Base-by-base conservation (phyloP, 202 grass and related monocot genomes). In the Brachypodium distachyon region DNA sequence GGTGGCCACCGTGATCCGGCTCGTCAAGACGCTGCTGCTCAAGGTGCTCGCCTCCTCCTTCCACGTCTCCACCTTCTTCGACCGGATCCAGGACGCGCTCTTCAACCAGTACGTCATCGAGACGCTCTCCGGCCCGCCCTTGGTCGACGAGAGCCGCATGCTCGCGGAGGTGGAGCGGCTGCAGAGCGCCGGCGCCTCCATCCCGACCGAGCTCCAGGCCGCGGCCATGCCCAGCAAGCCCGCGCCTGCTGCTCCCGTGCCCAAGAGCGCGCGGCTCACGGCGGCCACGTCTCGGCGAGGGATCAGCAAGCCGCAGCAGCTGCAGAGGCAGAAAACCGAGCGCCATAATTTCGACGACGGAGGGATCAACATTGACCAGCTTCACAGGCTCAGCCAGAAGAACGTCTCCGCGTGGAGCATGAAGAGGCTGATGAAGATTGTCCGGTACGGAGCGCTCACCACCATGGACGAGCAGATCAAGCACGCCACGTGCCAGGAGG, bases 91-190 rank as follows among this genome's bases (percentile, higher is more conserved):
- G 70, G 96, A 95, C 19, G 85, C 96, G 29, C 61, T 98, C 38
- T 98, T 98, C 85, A 93, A 95, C 80, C 96, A 98, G 77, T 98
- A 95, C 34, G 89, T 98, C 58, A 92, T 98, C 64, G 89, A 95
- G 84, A 98, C 91, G 0, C 89, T 98, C 51, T 98, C 95, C 1
- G 89, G 95, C 0, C 91, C 91, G 52, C 95, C 91, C 18, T 42
- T 98, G 17, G 81, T 95, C 23, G 91, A 98, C 67, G 95, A 98
- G 48, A 87, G 87, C 36, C 87, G 78, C 57, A 70, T 95, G 80
- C 77, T 92, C 7, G 79, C 84, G 0, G 95, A 98, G 74, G 76
- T 98, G 60, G 82, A 87, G 80, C 73, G 80, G 73, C 88, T 95
- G 3, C 95, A 95, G 84, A 90, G 83, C 63, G 85, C 86, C 0